Base-by-base conservation (phyloP, 1,139 yeast genomes). In the Candida gigantensis region DNA sequence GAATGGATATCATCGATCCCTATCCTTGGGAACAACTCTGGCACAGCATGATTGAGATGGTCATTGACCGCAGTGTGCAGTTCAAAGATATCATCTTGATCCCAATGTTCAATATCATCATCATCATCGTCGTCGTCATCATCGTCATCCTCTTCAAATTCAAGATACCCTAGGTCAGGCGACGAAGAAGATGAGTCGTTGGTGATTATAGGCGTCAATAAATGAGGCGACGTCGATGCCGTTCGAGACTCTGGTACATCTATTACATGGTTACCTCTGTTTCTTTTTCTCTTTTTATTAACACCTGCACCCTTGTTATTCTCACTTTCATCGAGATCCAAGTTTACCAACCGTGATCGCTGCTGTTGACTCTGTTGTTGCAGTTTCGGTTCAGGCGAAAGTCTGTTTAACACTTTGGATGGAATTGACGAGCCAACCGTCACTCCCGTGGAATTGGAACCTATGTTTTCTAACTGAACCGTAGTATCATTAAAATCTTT, bases 11-110 rank as follows among this genome's bases (percentile, higher is more conserved):
- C 60, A 29, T 45, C 42, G 12, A 60, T 41, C 21, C 61, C 49
- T 69, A 68, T 62, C 13, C 46, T 44, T 2, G 74, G 74, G 41
- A 68, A 68, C 7, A 68, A 52, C 1, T 69, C 72, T 0, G 72
- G 73, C 1, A 49, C 65, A 8, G 54, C 40, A 6, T 56, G 58
- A 31, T 58, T 56, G 5, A 13, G 21, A 19, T 35, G 28, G 5
- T 40, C 57, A 30, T 56, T 55, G 9, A 11, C 30, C 17, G 29
- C 32, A 9, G 42, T 46, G 27, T 40, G 29, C 33, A 36, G 8
- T n/a, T 28, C 26, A 24, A 30, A 24, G 13, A 28, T 28, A 12
- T 32, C 32, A 25, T 28, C 34, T 15, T 35, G 38, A 20, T 34
- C 27, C 8, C 26, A 13, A n/a, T n/a, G 6, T 5, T 10, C 25